Conservation (phyloP, 805 yeast genomes). For the Zygotorulaspora danielsina region DNA sequence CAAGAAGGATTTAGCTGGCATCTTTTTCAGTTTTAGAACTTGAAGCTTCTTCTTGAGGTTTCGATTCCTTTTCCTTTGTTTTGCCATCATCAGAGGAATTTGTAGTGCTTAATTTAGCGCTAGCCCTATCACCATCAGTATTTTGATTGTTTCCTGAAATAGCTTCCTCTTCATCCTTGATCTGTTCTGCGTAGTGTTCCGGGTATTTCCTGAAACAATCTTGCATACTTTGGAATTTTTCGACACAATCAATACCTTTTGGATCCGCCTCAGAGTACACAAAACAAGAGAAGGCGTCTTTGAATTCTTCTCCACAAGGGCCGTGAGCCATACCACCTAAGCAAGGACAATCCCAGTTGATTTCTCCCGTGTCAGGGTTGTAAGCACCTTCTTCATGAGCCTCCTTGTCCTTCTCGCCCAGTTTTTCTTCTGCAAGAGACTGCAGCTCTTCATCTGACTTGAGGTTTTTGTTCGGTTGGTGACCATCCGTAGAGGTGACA, state of each 20-base stretch:
- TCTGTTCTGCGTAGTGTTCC: constrained; percentile 88
- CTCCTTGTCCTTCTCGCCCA: constrained; percentile 31
- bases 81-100: constrained; percentile 7
- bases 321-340: constrained; percentile 99
- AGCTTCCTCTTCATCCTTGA: constrained; percentile 67
- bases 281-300: constrained; percentile 91
- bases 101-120: too few species aligned
- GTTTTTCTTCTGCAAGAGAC: constrained; percentile 5
- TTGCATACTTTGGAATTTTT: constrained; percentile 88
- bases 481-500: constrained; percentile 6
- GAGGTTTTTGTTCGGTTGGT: constrained; percentile 2
- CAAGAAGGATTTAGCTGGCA: not conserved
- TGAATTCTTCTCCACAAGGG: constrained; percentile 95
- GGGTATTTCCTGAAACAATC: constrained; percentile 89
- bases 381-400: constrained; percentile 63
- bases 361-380: constrained; percentile 96
- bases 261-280: constrained; percentile 93
- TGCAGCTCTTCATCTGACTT: constrained; percentile 8
- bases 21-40: not conserved
- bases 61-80: constrained; percentile 14
- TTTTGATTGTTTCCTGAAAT: too few species aligned
- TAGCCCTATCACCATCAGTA: too few species aligned
- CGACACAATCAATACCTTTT: constrained; percentile 92
- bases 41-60: too few species aligned
- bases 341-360: constrained; percentile 99